Evolutionary conservation across 176 grass and related monocot species (phyloP).

Genomic region (Oryza meridionalis): DNA sequence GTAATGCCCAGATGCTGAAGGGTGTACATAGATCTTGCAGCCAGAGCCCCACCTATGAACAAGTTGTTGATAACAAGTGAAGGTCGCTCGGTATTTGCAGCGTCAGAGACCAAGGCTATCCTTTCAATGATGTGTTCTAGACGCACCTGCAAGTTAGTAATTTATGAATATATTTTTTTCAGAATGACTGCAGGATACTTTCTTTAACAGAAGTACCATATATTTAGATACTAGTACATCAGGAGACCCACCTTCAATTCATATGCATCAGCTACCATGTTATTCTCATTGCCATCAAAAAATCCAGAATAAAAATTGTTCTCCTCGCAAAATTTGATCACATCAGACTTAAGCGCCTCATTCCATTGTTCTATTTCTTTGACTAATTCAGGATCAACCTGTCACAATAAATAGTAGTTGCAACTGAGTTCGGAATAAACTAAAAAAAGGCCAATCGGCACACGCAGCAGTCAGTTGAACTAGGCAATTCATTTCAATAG

Average conservation of each 20-base stretch:
- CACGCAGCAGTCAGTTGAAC: not conserved
- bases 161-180: not conserved
- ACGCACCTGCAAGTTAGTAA: constrained; percentile 67
- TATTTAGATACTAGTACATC: not conserved
- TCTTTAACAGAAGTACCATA: not conserved
- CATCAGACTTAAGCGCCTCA: constrained; percentile 65
- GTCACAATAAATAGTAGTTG: constrained; percentile 26
- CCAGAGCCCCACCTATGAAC: constrained; percentile 91
- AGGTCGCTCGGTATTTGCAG: constrained; percentile 84
- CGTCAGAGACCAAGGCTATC: constrained; percentile 85
- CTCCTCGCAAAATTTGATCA: constrained; percentile 91
- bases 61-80: constrained; percentile 75
- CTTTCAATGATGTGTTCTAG: constrained; percentile 98
- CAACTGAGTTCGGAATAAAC: not conserved
- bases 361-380: constrained; percentile 95
- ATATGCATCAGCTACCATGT: constrained; percentile 89
- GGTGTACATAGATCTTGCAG: constrained; percentile 89
- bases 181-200: not conserved
- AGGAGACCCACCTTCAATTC: constrained; percentile 68
- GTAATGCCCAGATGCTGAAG: constrained; percentile 92
- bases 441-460: not conserved
- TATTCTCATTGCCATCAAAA: constrained; percentile 86
- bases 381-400: constrained; percentile 72
- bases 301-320: constrained; percentile 93
- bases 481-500: not conserved